Evolutionary conservation across 345 rosid species (phyloP).

Genomic region (Salix caprea): DNA sequence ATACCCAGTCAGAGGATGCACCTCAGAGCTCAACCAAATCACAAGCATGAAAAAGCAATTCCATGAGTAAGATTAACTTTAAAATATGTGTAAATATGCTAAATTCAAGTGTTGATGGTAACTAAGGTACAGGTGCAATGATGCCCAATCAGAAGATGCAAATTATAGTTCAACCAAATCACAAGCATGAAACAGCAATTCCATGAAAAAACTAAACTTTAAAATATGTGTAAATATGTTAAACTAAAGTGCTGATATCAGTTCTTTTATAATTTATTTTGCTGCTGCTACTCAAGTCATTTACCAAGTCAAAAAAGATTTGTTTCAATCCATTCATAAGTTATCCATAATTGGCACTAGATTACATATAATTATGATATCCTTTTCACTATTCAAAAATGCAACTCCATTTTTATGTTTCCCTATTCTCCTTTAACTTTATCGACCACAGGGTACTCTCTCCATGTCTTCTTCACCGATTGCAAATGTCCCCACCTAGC

Average conservation of each 20-base stretch:
- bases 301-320: not conserved
- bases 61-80: not conserved
- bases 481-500: not conserved
- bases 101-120: not conserved
- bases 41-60: not conserved
- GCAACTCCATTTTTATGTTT: not conserved
- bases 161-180: not conserved
- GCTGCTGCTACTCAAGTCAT: not conserved
- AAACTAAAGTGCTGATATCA: not conserved
- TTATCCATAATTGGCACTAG: not conserved
- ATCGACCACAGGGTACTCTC: not conserved
- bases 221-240: not conserved
- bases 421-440: not conserved
- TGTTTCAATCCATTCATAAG: not conserved
- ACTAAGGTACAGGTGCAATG: no score
- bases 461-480: not conserved
- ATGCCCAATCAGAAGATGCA: not conserved
- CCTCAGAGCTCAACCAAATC: not conserved
- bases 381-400: not conserved
- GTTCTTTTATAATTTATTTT: not conserved
- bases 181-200: not conserved
- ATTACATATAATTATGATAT: not conserved
- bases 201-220: not conserved
- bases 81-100: not conserved
- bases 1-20: not conserved